Evolutionary conservation across 2,329 filamentous ascomycete species (phyloP).

Genomic region (Calonectria pseudoturangicola): DNA sequence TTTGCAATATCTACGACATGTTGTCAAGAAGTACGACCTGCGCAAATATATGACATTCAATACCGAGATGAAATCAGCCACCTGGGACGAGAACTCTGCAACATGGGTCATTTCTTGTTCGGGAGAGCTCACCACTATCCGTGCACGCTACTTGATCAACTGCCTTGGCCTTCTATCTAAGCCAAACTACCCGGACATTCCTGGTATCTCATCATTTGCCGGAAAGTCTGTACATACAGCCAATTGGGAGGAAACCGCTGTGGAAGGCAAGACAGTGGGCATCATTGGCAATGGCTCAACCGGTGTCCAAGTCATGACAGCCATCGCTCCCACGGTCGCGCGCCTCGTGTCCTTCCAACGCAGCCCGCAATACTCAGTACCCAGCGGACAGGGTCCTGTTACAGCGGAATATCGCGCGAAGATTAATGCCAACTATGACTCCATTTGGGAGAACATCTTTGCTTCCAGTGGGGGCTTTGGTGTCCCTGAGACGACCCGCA

Average conservation of each 20-base stretch:
- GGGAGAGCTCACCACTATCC: too few species aligned
- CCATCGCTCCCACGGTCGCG: constrained; percentile 29
- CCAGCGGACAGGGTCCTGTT: constrained; percentile 32
- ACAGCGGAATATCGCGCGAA: constrained; percentile 35
- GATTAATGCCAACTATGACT: constrained; percentile 54
- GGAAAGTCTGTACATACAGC: too few species aligned
- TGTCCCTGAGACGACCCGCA: constrained; percentile 53
- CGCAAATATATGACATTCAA: constrained; percentile 62
- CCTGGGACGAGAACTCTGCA: constrained; percentile 55
- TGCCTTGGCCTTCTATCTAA: too few species aligned
- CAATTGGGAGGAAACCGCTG: constrained; percentile 45
- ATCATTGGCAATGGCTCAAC: constrained; percentile 41
- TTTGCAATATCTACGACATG: constrained; percentile 36
- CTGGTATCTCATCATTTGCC: too few species aligned
- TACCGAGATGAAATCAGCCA: constrained; percentile 58
- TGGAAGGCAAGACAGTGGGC: constrained; percentile 32
- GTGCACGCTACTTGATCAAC: too few species aligned
- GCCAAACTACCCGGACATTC: too few species aligned
- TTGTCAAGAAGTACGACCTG: constrained; percentile 47
- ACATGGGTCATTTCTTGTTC: constrained; percentile 57
- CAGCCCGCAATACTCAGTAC: constrained; percentile 42
- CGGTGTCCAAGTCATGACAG: constrained; percentile 40
- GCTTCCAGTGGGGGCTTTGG: constrained; percentile 54
- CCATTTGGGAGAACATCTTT: constrained; percentile 52
- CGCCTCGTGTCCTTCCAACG: constrained; percentile 47